Conservation (phyloP, 192 early-diverging fungal genomes). For the Phlyctochytrium planicorne region DNA sequence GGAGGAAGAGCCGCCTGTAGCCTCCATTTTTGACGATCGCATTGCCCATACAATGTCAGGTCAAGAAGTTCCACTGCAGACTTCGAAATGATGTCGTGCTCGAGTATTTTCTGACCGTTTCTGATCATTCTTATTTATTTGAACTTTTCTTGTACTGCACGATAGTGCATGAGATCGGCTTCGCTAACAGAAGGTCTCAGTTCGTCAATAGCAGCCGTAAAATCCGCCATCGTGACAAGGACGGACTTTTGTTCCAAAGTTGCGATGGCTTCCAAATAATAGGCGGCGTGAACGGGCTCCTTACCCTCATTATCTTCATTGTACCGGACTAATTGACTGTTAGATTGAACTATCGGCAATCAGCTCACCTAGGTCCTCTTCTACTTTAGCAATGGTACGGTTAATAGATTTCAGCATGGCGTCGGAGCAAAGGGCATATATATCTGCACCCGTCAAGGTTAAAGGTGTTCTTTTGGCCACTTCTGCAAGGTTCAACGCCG, state of each 20-base stretch:
- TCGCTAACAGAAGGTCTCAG: constrained; percentile 86
- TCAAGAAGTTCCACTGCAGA: neutral
- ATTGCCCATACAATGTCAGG: neutral
- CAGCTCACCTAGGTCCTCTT: constrained; percentile 50
- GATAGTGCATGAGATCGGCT: constrained; percentile 85
- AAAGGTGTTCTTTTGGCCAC: constrained; percentile 87
- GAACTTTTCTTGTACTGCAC: constrained; percentile 78
- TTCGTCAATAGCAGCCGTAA: constrained; percentile 77
- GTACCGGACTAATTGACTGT: constrained; percentile 8
- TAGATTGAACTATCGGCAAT: constrained; percentile 10
- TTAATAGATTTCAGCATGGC: constrained; percentile 96
- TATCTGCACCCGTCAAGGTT: constrained; percentile 96
- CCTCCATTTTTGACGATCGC: neutral
- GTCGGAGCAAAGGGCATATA: constrained; percentile 97
- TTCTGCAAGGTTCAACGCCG: constrained; percentile 67
- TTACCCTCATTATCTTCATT: neutral
- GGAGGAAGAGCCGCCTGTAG: constrained; percentile 59
- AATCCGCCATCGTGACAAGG: constrained; percentile 79
- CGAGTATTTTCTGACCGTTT: neutral
- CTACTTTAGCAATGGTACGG: constrained; percentile 75
- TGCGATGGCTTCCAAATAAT: constrained; percentile 86
- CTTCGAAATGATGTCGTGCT: neutral
- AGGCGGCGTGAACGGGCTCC: constrained; percentile 61
- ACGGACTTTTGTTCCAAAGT: constrained; percentile 67
- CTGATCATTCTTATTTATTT: constrained; percentile 39